Conservation (phyloP, 1,284 basidiomycete genomes). For the Apiotrichum sp. region DNA sequence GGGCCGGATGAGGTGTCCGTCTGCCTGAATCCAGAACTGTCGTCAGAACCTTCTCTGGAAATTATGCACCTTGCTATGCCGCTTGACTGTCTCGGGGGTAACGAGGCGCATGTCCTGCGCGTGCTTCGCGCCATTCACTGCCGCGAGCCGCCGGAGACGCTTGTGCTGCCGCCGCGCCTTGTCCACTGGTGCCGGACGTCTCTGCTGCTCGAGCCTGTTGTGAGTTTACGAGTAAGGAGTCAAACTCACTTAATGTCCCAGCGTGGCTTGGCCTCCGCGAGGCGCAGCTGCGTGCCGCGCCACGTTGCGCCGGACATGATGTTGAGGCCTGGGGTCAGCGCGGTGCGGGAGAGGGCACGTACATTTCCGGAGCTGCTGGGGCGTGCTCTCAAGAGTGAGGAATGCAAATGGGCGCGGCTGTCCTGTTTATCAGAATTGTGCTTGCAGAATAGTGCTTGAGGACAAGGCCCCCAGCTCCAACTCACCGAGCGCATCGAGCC, state of each 20-base stretch:
- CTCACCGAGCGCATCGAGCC: constrained; percentile 40
- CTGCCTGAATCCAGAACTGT: constrained; percentile 36
- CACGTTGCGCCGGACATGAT: constrained; percentile 45
- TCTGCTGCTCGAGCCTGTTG: constrained; percentile 20
- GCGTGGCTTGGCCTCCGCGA: constrained; percentile 41
- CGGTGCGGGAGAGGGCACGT: no score
- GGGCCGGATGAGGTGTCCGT: constrained; percentile 32
- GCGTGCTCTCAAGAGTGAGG: constrained; percentile 39
- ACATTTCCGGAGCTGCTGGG: constrained; percentile 42
- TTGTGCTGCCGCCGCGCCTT: constrained; percentile 8
- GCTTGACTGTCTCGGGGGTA: constrained; percentile 9
- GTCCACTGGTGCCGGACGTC: constrained; percentile 13
- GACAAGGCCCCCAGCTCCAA: no score
- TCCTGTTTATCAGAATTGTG: constrained; percentile 22
- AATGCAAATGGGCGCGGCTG: constrained; percentile 41
- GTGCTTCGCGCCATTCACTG: constrained; percentile 31
- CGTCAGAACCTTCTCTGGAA: neutral
- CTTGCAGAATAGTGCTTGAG: no score
- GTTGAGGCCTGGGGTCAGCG: constrained; percentile 36
- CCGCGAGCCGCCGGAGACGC: constrained; percentile 7
- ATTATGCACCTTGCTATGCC: neutral
- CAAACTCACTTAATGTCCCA: constrained; percentile 23
- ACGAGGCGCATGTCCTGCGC: constrained; percentile 41
- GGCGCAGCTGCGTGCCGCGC: constrained; percentile 41
- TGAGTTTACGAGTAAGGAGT: no score